A percentile compares a stretch with the other conserved stretches of the same genome.
These are phyloP conservation scores for Xanthoparmelia taractica DNA, from an alignment of 495 filamentous ascomycete genomes.

Conservation along the genomic window DNA sequence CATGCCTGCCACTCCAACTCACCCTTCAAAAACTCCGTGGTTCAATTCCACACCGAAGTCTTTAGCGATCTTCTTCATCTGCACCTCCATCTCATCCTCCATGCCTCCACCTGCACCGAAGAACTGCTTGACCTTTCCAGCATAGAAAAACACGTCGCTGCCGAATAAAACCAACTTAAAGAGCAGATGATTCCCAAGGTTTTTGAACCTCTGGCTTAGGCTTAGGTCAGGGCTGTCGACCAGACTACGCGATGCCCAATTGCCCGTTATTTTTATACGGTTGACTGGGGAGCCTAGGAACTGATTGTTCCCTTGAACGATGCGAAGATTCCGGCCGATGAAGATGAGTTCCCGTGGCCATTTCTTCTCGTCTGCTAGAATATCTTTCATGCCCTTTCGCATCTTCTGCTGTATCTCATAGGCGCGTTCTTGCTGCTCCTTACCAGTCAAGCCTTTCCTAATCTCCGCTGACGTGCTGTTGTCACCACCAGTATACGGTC, in stretches of 20 bases:
- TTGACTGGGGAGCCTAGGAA: conserved; percentile 92
- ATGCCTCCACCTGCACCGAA: conserved; percentile 71
- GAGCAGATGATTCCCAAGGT: conserved; percentile 60
- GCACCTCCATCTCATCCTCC: conserved; percentile 86
- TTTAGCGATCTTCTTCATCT: conserved; percentile 79
- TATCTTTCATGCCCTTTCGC: conserved; percentile 73
- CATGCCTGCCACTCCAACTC: conserved; percentile 8
- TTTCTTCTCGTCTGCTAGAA: conserved; percentile 81
- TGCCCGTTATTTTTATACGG: conserved; percentile 85
- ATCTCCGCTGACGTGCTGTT: conserved; percentile 53
- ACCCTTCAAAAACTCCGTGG: conserved; percentile 83
- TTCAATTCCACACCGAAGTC: conserved; percentile 88
- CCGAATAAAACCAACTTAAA: conserved; percentile 71
- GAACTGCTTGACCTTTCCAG: conserved; percentile 64
- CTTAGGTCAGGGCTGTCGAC: conserved; percentile 59
- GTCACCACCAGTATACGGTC: conserved; percentile 82
- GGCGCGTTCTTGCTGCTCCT: conserved; percentile 47
- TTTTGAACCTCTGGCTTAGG: conserved; percentile 47
- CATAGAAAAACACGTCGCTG: conserved; percentile 78
- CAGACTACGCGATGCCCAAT: conserved; percentile 75
- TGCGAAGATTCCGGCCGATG: conserved; percentile 89
- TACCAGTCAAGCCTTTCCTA: conserved; percentile 51
- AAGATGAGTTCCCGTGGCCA: conserved; percentile 94
- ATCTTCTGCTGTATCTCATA: conserved; percentile 82
- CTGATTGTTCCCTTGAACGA: conserved; percentile 76